Evolutionary conservation across 73 alveolate genomes (phyloP), one percentile per base, ranked within the genome.

Genomic region (Blepharisma japonicum): DNA sequence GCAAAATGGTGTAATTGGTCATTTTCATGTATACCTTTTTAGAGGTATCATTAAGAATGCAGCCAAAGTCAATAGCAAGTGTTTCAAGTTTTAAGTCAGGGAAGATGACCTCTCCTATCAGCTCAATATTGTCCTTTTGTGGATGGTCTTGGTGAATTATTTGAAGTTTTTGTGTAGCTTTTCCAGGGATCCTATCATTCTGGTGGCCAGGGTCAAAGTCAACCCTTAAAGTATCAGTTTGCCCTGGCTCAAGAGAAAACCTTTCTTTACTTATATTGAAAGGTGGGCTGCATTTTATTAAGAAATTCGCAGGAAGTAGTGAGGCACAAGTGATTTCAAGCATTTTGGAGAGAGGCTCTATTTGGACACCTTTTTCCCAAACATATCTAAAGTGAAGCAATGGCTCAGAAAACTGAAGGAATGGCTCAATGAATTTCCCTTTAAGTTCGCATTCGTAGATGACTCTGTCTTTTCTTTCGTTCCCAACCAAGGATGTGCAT

Each of bases 131-230:
- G 77, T 98, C 99, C 76, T 93, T 95, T 88, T 94, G 98, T 49
- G 99, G 99, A 88, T 98, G 99, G 55, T 97, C 99, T 83, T 91
- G 89, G 92, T 98, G 99, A 47, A 94, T 88, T 67, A 98, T 95
- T 55, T 90, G 82, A 71, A 98, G 90, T 87, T 97, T 96, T 74
- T 98, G 98, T 66, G 77, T 83, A 78, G 83, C 82, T 49, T 94
- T 96, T 14, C 97, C 99, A 21, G 99, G 92, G 32, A 92, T 91
- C 79, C 99, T 91, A 77, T 98, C 99, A 81, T 92, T 90, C 89
- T 92, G 95, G 87, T 86, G 94, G 55, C 99, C 98, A 11, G 99
- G 99, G 79, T 98, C 99, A 78, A 98, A 98, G 78, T 96, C 98
- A 68, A 98, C 97, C 71, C 88, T 88, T 7, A 94, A 92, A 49